A percentile compares a stretch with the other conserved stretches of the same genome.
Conservation (phyloP, 2,329 filamentous ascomycete species). For the Colletotrichum tropicale region DNA sequence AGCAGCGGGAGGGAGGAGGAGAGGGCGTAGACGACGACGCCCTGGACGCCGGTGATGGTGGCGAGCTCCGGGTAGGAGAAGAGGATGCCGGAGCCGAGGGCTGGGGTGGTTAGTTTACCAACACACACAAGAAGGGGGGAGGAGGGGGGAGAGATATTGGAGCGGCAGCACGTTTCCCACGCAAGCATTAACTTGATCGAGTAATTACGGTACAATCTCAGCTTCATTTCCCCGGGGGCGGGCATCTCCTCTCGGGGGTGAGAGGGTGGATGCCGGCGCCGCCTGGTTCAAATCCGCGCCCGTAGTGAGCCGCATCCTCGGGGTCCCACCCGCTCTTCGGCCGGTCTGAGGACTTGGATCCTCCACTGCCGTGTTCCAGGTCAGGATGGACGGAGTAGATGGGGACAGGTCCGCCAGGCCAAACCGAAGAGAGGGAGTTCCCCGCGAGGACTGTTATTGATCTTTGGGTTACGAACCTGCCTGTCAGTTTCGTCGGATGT, state of each 20-base stretch:
- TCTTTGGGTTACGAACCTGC: constrained; percentile 44
- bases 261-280: constrained; percentile 56
- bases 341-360: background rate
- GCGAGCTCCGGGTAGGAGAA: constrained; percentile 84
- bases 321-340: background rate
- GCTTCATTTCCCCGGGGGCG: constrained; percentile 63
- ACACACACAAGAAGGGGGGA: constrained; percentile 23
- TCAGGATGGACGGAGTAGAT: background rate
- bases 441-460: constrained; percentile 29
- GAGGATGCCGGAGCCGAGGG: constrained; percentile 81
- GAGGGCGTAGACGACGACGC: constrained; percentile 77
- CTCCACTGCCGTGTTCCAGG: background rate
- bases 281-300: constrained; percentile 70
- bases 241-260: constrained; percentile 40
- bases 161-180: constrained; percentile 97
- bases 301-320: constrained; percentile 78
- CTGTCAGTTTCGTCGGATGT: constrained; percentile 17
- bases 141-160: constrained; percentile 45
- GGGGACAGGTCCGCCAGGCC: background rate
- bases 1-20: constrained; percentile 75
- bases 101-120: constrained; percentile 58
- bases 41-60: constrained; percentile 80
- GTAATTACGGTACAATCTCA: constrained; percentile 95
- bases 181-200: constrained; percentile 99
- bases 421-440: background rate